A percentile compares a stretch with the other conserved stretches of the same genome.
Conservation (phyloP, 352 stramenopile genomes). For the Pythium insidiosum region DNA sequence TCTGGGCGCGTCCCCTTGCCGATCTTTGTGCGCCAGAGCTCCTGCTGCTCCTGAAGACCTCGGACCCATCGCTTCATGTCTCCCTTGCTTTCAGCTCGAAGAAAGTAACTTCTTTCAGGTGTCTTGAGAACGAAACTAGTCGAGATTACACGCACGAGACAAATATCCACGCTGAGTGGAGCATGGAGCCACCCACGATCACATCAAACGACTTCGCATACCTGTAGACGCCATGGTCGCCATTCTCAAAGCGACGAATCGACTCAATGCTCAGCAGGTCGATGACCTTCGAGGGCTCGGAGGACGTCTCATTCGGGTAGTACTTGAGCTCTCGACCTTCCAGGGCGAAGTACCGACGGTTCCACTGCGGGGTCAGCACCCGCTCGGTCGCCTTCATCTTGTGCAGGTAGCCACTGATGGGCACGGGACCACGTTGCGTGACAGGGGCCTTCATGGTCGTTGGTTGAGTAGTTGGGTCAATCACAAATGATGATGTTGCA, state of each 20-base stretch:
- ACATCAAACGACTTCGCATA: background rate
- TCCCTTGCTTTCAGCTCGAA: constrained; percentile 72
- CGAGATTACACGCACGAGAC: no score
- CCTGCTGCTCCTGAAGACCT: constrained; percentile 73
- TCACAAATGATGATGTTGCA: no score
- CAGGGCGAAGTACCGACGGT: constrained; percentile 73
- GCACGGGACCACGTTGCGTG: constrained; percentile 43
- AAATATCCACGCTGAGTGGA: no score
- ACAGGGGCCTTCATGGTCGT: constrained; percentile 54
- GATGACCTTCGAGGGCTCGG: constrained; percentile 61
- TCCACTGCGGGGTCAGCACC: constrained; percentile 71
- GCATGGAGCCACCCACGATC: no score
- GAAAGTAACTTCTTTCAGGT: constrained; percentile 64
- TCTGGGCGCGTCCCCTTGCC: constrained; percentile 25
- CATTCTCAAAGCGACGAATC: constrained; percentile 75
- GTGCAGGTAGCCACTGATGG: constrained; percentile 76
- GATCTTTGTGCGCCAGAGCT: constrained; percentile 62
- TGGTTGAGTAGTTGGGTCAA: no score
- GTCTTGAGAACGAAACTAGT: constrained; percentile 75
- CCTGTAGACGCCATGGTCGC: constrained; percentile 69
- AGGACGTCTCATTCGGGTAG: constrained; percentile 54
- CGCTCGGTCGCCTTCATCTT: constrained; percentile 75
- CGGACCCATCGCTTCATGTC: constrained; percentile 87
- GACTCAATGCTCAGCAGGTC: constrained; percentile 68
- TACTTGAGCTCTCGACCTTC: constrained; percentile 76